Evolutionary conservation across 768 basidiomycete species (phyloP), one percentile per base, ranked within the genome.

Genomic region (Obba rivulosa): DNA sequence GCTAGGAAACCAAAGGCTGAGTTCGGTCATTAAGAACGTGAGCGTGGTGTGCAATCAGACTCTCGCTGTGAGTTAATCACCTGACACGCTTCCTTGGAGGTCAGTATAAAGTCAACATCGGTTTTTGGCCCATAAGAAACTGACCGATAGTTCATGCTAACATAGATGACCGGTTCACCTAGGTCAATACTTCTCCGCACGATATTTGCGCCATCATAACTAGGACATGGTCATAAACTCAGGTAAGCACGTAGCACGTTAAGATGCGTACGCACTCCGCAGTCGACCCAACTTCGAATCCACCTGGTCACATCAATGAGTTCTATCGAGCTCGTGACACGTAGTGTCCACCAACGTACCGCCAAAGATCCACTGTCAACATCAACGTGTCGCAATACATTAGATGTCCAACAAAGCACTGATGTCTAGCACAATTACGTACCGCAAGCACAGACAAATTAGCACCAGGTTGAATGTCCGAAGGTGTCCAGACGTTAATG

Each of bases 371-470:
- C 17, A 37, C 45, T 46, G 28, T n/a, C 7, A 25, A 20, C 21
- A 37, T 8, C 31, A 36, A n/a, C n/a, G n/a, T n/a, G n/a, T n/a
- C n/a, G n/a, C n/a, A n/a, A n/a, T n/a, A n/a, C n/a, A n/a, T n/a
- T n/a, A n/a, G n/a, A n/a, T n/a, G n/a, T n/a, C n/a, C n/a, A n/a
- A n/a, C n/a, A n/a, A n/a, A n/a, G n/a, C n/a, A n/a, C n/a, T n/a
- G 9, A 16, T 23, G 2, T 1, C 9, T 34, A 22, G 22, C 22
- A 41, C 54, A 24, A 31, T 7, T 1, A 67, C 76, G 39, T 60
- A 79, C 78, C 36, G 72, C 75, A n/a, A 78, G 61, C 7, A 81
- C 79, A 4, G 80, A 79, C 4, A 80, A 62, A 40, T 73, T 74
- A 8, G 72, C 70, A 0, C 55, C 54, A 3, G 72, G 42, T 0